Evolutionary conservation across 139 green algal genomes (phyloP).

Genomic region (Picochlorum costavermella): DNA sequence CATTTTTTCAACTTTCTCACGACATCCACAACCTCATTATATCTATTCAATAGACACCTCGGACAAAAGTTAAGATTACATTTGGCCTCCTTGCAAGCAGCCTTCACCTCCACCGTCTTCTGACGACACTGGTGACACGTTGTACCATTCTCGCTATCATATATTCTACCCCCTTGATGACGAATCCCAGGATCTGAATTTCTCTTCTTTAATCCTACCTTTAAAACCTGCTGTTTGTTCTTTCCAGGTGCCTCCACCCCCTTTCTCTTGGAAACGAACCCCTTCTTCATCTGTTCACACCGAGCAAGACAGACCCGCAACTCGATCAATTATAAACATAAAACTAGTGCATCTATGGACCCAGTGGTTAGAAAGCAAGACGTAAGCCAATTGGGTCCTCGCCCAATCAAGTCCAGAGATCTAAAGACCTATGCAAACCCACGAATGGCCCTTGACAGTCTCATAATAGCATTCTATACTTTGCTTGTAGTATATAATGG

Average conservation of each 20-base stretch:
- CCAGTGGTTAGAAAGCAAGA: too few relatives aligned
- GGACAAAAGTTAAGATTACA: slow-evolving; percentile 49
- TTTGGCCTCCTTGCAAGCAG: slow-evolving; percentile 27
- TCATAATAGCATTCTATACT: too few relatives aligned
- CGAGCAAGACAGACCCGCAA: too few relatives aligned
- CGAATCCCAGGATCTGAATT: slow-evolving; percentile 30
- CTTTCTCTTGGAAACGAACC: neutral
- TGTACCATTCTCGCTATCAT: slow-evolving; percentile 48
- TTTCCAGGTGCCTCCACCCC: neutral
- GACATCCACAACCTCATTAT: slow-evolving; percentile 28
- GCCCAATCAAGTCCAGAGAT: too few relatives aligned
- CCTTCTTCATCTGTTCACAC: too few relatives aligned
- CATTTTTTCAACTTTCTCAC: slow-evolving; percentile 20
- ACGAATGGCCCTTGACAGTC: too few relatives aligned
- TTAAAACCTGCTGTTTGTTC: neutral
- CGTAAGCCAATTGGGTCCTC: too few relatives aligned
- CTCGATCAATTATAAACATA: too few relatives aligned
- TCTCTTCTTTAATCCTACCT: slow-evolving; percentile 15
- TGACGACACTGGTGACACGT: slow-evolving; percentile 58
- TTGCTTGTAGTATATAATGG: too few relatives aligned
- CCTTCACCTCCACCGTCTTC: slow-evolving; percentile 49
- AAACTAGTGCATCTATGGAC: too few relatives aligned
- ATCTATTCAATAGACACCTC: slow-evolving; percentile 44
- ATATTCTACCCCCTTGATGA: slow-evolving; percentile 41
- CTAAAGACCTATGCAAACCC: too few relatives aligned